These are phyloP conservation scores for Starmerella potacharoeniae DNA, from an alignment of 805 yeast species.

Conservation along the genomic window DNA sequence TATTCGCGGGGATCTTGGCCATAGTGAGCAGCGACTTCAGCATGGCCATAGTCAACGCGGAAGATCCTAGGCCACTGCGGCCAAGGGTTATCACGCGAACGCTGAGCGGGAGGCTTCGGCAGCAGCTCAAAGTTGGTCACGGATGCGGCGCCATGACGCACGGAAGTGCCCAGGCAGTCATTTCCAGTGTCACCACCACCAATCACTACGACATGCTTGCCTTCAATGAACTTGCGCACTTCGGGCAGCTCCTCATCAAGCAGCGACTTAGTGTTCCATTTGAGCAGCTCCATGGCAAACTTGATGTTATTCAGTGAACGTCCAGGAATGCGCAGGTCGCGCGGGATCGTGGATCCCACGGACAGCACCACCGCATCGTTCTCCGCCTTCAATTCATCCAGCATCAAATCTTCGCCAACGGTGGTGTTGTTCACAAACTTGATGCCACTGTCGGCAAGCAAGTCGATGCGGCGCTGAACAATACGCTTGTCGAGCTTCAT, in stretches of 20 bases:
- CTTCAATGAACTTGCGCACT: slow-evolving; percentile 58
- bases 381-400: slow-evolving; percentile 50
- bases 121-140: slow-evolving; percentile 88
- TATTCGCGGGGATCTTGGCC: slow-evolving; percentile 97
- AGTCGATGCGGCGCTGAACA: slow-evolving; percentile 85
- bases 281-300: slow-evolving; percentile 87
- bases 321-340: slow-evolving; percentile 90
- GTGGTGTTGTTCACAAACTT: slow-evolving; percentile 64
- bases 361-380: slow-evolving; percentile 83
- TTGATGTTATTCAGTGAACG: slow-evolving; percentile 81
- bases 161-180: slow-evolving; percentile 95
- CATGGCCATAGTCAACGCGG: slow-evolving; percentile 95
- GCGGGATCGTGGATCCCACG: slow-evolving; percentile 91
- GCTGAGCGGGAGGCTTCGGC: slow-evolving; percentile 77
- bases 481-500: slow-evolving; percentile 92
- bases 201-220: slow-evolving; percentile 87
- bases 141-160: slow-evolving; percentile 92
- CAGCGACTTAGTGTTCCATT: slow-evolving; percentile 80
- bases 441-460: slow-evolving; percentile 83
- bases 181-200: slow-evolving; percentile 99
- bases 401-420: slow-evolving; percentile 71
- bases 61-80: slow-evolving; percentile 99
- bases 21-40: slow-evolving; percentile 87
- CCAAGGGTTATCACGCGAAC: slow-evolving; percentile 97
- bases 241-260: slow-evolving; percentile 70